A percentile compares a stretch with the other conserved stretches of the same genome.
These are phyloP conservation scores for Botrytis paeoniae DNA, from an alignment of 2,329 filamentous ascomycete species.

Conservation along the genomic window DNA sequence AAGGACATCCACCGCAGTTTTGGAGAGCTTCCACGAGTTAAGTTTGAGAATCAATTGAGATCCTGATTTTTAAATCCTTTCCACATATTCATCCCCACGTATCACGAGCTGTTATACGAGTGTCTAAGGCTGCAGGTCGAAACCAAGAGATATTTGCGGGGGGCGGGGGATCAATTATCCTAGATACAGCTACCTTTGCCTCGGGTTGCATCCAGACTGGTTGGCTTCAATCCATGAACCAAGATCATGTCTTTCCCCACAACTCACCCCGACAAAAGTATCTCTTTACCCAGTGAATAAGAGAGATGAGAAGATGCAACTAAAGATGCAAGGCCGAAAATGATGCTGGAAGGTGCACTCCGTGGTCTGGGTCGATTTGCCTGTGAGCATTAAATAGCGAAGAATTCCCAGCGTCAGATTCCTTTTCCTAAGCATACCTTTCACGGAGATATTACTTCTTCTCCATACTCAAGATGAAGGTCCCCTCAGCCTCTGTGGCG, in stretches of 20 bases:
- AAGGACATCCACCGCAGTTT: neutral
- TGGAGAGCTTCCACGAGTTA: conserved; percentile 15
- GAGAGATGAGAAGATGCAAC: neutral
- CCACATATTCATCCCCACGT: neutral
- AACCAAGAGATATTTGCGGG: conserved; percentile 10
- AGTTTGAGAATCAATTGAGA: neutral
- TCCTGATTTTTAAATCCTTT: neutral
- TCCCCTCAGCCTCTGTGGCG: neutral
- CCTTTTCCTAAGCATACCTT: neutral
- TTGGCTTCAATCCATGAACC: neutral
- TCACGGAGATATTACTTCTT: neutral
- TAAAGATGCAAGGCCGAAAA: conserved; percentile 2
- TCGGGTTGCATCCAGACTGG: neutral
- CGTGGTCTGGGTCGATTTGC: conserved; percentile 1
- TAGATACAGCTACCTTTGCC: neutral
- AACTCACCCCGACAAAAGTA: neutral
- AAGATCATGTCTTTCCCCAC: neutral
- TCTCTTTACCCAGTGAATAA: conserved; percentile 6
- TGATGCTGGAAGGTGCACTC: conserved; percentile 14
- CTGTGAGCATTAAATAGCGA: conserved; percentile 3
- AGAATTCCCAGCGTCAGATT: neutral
- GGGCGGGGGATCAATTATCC: conserved; percentile 8
- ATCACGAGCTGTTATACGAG: conserved; percentile 7
- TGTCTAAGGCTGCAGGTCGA: conserved; percentile 7
- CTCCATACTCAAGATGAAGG: conserved; percentile 12